Evolutionary conservation across 202 grass and related monocot genomes (phyloP).

Genomic region (Cymbopogon flexuosus): DNA sequence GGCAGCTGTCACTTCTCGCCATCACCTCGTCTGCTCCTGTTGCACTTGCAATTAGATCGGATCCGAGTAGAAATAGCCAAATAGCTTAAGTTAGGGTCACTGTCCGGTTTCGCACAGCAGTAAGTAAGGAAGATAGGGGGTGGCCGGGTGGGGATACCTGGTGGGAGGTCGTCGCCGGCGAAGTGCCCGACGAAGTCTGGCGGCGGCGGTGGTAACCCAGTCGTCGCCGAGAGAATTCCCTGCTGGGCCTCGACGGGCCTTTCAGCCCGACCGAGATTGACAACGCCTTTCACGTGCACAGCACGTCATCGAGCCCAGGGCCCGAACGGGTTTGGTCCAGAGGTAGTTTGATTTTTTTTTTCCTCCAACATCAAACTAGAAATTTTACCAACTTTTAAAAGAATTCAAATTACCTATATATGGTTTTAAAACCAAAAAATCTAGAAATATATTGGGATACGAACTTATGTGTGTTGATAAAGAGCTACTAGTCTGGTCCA

Average conservation of each 20-base stretch:
- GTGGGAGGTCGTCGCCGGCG: background rate
- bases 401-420: too few relatives aligned
- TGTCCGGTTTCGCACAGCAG: background rate
- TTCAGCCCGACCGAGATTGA: background rate
- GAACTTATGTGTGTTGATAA: too few relatives aligned
- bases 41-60: background rate
- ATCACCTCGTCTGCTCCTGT: constrained; percentile 24
- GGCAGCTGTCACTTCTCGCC: constrained; percentile 58
- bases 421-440: too few relatives aligned
- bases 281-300: background rate
- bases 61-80: background rate
- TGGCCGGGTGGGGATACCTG: background rate
- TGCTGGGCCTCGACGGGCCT: background rate
- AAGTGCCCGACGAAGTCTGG: background rate
- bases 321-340: background rate
- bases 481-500: too few relatives aligned
- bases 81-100: background rate
- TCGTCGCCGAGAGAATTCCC: background rate
- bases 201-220: background rate
- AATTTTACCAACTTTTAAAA: too few relatives aligned
- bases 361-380: too few relatives aligned
- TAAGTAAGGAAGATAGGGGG: background rate
- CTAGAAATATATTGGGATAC: too few relatives aligned
- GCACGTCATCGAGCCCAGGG: background rate
- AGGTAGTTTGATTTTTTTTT: too few relatives aligned